Conservation (phyloP, 148 eudicot species). For the Cornus controversa region DNA sequence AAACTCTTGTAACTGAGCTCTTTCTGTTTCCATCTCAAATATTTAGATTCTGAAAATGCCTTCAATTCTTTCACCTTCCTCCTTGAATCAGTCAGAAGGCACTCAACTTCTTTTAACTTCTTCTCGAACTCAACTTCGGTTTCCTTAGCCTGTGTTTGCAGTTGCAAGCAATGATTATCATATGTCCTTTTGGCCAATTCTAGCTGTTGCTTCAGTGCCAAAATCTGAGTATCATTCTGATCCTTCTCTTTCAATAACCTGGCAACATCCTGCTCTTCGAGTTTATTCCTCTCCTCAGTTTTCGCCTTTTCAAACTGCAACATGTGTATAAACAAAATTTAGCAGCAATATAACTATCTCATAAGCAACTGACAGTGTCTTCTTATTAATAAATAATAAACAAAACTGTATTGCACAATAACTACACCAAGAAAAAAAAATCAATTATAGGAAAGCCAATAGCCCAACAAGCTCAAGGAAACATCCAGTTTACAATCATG, state of each 20-base stretch:
- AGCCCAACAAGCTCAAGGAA: background rate
- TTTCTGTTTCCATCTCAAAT: slow-evolving; percentile 53
- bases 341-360: slow-evolving; percentile 3
- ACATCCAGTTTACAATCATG: background rate
- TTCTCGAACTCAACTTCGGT: slow-evolving; percentile 53
- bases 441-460: background rate
- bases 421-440: background rate
- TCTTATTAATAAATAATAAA: background rate
- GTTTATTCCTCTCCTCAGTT: slow-evolving; percentile 63
- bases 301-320: slow-evolving; percentile 67
- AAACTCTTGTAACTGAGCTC: slow-evolving; percentile 57
- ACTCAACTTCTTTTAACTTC: slow-evolving; percentile 60
- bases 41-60: slow-evolving; percentile 59
- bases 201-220: slow-evolving; percentile 50
- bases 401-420: background rate
- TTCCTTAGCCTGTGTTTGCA: slow-evolving; percentile 54
- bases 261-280: slow-evolving; percentile 51
- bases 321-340: slow-evolving; percentile 8
- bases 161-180: slow-evolving; percentile 43
- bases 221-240: slow-evolving; percentile 46
- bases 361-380: background rate
- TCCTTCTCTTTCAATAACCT: slow-evolving; percentile 61
- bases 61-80: slow-evolving; percentile 73
- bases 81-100: slow-evolving; percentile 55
- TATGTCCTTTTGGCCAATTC: slow-evolving; percentile 45